Conservation (phyloP, 768 basidiomycete species). For the Tylopilus vinaceipallidus region DNA sequence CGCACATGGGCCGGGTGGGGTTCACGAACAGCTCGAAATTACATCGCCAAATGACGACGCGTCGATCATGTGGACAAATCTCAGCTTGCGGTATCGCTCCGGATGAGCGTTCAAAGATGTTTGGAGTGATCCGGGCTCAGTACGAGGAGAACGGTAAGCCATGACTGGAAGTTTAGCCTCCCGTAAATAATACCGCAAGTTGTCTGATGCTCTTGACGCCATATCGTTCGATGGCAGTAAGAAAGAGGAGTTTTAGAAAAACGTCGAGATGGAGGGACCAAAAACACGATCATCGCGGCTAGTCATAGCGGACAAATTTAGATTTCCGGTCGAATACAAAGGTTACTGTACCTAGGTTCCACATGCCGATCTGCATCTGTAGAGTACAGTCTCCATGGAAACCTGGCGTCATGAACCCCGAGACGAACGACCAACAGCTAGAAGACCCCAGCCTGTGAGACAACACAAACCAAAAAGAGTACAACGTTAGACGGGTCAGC, state of each 20-base stretch:
- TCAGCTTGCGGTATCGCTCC: conserved; percentile 51
- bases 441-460: too few relatives aligned
- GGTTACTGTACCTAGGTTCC: too few relatives aligned
- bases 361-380: neutral
- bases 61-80: conserved; percentile 41
- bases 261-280: neutral
- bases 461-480: conserved; percentile 10
- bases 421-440: neutral
- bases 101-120: conserved; percentile 39
- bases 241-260: neutral
- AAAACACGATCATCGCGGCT: neutral
- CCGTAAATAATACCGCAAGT: conserved; percentile 47
- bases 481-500: neutral
- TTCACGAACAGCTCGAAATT: conserved; percentile 39
- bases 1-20: neutral
- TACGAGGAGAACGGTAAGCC: conserved; percentile 34
- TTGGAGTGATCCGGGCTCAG: conserved; percentile 22
- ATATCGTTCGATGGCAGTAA: conserved; percentile 11
- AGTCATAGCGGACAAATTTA: neutral
- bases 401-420: conserved; percentile 6
- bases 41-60: conserved; percentile 30
- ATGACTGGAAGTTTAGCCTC: conserved; percentile 47
- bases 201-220: conserved; percentile 37
- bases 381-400: conserved; percentile 17
- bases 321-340: too few relatives aligned